Percentiles rank a stretch among this genome's conserved stretches.
Evolutionary conservation across 202 grass and related monocot species (phyloP).

Genomic region (Cymbopogon flexuosus): DNA sequence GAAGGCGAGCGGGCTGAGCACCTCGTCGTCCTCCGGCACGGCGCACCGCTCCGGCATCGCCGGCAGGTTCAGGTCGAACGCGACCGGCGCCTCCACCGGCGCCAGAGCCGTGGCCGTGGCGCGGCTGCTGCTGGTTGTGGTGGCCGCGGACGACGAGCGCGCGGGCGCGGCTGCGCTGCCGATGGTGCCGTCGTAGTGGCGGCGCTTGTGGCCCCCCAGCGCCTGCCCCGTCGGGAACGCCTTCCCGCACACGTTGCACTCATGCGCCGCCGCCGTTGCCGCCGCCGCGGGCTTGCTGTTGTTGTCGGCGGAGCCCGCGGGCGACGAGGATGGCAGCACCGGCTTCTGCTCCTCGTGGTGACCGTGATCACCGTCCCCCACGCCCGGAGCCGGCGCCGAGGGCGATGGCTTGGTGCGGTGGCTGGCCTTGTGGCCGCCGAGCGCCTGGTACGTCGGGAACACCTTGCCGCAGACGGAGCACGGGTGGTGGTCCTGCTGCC

Average conservation of each 20-base stretch:
- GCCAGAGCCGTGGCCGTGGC: background rate
- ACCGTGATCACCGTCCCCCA: background rate
- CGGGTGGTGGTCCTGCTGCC: slow-evolving; percentile 20
- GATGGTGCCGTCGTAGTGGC: slow-evolving; percentile 88
- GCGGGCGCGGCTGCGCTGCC: slow-evolving; percentile 42
- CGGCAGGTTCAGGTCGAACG: slow-evolving; percentile 78
- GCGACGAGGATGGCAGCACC: background rate
- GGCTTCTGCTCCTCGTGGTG: background rate
- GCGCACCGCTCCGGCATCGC: slow-evolving; percentile 41
- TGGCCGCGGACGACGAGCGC: background rate
- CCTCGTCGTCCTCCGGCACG: slow-evolving; percentile 48
- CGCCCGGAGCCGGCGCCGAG: background rate
- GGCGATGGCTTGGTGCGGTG: slow-evolving; percentile 28
- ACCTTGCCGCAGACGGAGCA: slow-evolving; percentile 86
- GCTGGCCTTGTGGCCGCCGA: slow-evolving; percentile 93
- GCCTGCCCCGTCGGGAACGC: slow-evolving; percentile 84
- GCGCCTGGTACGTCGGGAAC: slow-evolving; percentile 81
- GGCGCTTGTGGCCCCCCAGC: slow-evolving; percentile 86
- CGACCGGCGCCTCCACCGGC: background rate
- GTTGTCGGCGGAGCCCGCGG: background rate
- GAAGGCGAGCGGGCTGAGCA: slow-evolving; percentile 65
- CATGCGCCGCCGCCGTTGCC: slow-evolving; percentile 33
- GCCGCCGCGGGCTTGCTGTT: background rate
- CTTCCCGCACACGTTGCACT: slow-evolving; percentile 84
- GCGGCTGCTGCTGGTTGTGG: background rate